Percentiles rank a stretch among this genome's conserved stretches.
Conservation (phyloP, 2,329 filamentous ascomycete genomes). For the Penicillium griseofulvum region DNA sequence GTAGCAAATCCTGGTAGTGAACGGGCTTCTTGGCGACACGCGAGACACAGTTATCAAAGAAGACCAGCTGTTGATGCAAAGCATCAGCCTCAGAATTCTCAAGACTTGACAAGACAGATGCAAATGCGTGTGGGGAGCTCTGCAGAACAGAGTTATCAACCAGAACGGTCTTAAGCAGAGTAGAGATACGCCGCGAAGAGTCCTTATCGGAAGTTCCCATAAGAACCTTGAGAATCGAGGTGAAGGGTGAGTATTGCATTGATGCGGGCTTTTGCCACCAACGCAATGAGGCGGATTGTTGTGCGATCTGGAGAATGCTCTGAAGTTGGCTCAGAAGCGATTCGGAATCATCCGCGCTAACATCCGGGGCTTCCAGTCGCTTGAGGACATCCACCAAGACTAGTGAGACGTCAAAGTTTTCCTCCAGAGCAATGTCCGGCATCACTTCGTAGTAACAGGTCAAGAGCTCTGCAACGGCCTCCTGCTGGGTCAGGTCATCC, state of each 20-base stretch:
- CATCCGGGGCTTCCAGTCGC: constrained; percentile 51
- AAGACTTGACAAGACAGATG: constrained; percentile 40
- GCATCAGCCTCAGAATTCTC: constrained; percentile 30
- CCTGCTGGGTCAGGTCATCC: constrained; percentile 70
- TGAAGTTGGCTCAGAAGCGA: constrained; percentile 72
- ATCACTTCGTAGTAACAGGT: constrained; percentile 81
- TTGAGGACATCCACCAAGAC: constrained; percentile 68
- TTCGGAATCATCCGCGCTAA: constrained; percentile 51
- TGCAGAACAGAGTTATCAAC: constrained; percentile 40
- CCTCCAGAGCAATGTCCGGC: constrained; percentile 73
- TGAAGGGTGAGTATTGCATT: constrained; percentile 43
- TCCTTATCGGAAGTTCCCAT: constrained; percentile 30
- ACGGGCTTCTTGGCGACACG: constrained; percentile 74
- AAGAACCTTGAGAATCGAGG: constrained; percentile 41
- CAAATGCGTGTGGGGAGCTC: constrained; percentile 33
- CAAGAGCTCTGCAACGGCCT: constrained; percentile 74
- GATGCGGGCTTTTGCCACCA: constrained; percentile 73
- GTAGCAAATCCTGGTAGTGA: constrained; percentile 66
- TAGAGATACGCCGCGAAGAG: constrained; percentile 34
- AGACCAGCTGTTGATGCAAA: constrained; percentile 57
- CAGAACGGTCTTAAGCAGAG: constrained; percentile 36
- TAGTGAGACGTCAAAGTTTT: constrained; percentile 84
- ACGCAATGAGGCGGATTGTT: constrained; percentile 76
- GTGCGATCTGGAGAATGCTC: constrained; percentile 76
- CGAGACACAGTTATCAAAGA: constrained; percentile 78